Evolutionary conservation across 2,329 filamentous ascomycete species (phyloP).

Genomic region (Penicillium janthinellum): DNA sequence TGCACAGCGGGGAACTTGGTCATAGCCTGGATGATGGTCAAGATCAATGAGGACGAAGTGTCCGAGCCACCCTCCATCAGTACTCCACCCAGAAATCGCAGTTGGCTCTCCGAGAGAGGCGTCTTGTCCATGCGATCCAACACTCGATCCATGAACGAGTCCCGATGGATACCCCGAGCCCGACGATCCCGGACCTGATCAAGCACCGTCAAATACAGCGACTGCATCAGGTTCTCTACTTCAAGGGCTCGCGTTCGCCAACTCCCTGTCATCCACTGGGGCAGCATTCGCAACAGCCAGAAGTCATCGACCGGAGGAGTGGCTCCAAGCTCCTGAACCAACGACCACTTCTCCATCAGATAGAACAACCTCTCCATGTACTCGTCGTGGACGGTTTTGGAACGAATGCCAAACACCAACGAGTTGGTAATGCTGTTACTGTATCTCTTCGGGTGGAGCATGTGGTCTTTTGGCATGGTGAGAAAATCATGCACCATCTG

Average conservation of each 20-base stretch:
- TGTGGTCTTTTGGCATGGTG: neutral
- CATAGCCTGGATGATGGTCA: neutral
- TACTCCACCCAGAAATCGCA: constrained; percentile 39
- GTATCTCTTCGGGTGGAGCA: neutral
- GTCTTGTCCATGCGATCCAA: constrained; percentile 40
- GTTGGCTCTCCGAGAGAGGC: constrained; percentile 41
- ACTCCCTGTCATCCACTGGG: constrained; percentile 44
- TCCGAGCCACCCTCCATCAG: constrained; percentile 42
- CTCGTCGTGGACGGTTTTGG: constrained; percentile 3
- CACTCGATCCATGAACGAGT: constrained; percentile 45
- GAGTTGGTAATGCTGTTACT: neutral
- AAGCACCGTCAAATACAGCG: constrained; percentile 44
- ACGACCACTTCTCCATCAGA: constrained; percentile 47
- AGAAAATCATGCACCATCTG: neutral
- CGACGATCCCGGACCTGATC: constrained; percentile 39
- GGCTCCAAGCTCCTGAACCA: constrained; percentile 50
- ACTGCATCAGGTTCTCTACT: constrained; percentile 46
- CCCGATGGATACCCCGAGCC: constrained; percentile 20
- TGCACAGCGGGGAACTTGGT: neutral
- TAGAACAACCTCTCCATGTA: constrained; percentile 46
- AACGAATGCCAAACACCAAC: neutral
- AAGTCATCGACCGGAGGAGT: constrained; percentile 55
- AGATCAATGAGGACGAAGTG: constrained; percentile 29
- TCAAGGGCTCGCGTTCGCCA: constrained; percentile 41
- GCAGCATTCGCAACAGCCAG: constrained; percentile 48